These are phyloP conservation scores for Pneumocystis sp. DNA, from an alignment of 1,139 yeast species.

Conservation along the genomic window DNA sequence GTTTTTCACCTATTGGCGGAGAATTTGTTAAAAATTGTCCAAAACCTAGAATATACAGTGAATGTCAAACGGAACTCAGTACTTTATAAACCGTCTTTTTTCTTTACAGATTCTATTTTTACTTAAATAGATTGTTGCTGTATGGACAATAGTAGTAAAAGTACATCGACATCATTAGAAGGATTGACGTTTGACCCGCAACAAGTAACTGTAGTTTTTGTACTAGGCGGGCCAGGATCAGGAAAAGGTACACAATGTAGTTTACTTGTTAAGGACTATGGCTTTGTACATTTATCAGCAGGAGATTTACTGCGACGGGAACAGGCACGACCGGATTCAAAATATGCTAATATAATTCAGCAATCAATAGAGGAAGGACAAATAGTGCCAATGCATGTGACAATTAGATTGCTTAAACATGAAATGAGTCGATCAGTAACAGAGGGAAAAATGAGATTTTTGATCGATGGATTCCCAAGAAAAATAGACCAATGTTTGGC, in stretches of 20 bases:
- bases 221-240: conserved; percentile 42
- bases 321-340: conserved; percentile 66
- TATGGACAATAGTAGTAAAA: background rate
- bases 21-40: too few relatives aligned
- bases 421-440: conserved; percentile 48
- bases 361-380: conserved; percentile 71
- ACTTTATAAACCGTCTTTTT: too few relatives aligned
- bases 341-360: conserved; percentile 74
- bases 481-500: conserved; percentile 95
- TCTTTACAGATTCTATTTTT: too few relatives aligned
- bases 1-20: too few relatives aligned
- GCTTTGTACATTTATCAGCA: conserved; percentile 80
- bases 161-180: background rate
- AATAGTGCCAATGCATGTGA: conserved; percentile 92
- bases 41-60: too few relatives aligned
- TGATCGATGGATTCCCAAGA: conserved; percentile 94
- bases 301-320: conserved; percentile 91
- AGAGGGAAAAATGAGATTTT: conserved; percentile 46
- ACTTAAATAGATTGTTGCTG: background rate
- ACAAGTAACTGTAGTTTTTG: background rate
- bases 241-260: conserved; percentile 97
- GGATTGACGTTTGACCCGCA: conserved; percentile 6
- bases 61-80: too few relatives aligned
- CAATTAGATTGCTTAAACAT: conserved; percentile 65
- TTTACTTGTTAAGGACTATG: conserved; percentile 60